A percentile compares a stretch with the other conserved stretches of the same genome.
Evolutionary conservation across 179 eudicot species (phyloP).

Genomic region (Silene coronaria): DNA sequence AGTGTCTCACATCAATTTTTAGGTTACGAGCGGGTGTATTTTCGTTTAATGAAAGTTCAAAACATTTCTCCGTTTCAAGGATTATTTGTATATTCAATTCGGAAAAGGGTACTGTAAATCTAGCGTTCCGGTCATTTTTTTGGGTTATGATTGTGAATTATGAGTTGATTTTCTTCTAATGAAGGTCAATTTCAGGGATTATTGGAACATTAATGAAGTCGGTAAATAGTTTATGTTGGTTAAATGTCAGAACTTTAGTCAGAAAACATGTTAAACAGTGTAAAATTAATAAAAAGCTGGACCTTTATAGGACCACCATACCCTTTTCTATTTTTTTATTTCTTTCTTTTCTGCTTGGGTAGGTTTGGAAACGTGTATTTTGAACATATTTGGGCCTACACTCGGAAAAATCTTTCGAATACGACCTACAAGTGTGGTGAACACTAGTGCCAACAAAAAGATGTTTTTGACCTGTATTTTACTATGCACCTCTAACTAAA

Average conservation of each 20-base stretch:
- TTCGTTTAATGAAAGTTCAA: too few relatives aligned
- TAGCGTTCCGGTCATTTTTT: neutral
- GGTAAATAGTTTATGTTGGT: neutral
- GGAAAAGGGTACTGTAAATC: neutral
- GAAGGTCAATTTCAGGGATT: neutral
- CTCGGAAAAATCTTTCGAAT: neutral
- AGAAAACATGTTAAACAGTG: neutral
- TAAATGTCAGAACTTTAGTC: neutral
- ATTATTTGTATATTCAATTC: neutral
- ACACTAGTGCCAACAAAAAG: neutral
- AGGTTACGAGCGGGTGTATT: too few relatives aligned
- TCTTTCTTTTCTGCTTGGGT: neutral
- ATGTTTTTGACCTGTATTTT: neutral
- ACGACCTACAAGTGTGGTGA: neutral
- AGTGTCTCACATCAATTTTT: too few relatives aligned
- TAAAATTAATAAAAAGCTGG: neutral
- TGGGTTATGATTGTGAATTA: neutral
- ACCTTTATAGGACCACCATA: slow-evolving; percentile 15
- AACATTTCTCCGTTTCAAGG: too few relatives aligned
- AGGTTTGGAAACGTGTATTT: slow-evolving; percentile 1
- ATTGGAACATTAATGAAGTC: neutral
- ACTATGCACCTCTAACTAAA: neutral
- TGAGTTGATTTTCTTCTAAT: neutral
- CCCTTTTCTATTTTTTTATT: neutral
- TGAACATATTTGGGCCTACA: neutral